Conservation (phyloP, 139 green algal species). For the Mychonastes homosphaera region DNA sequence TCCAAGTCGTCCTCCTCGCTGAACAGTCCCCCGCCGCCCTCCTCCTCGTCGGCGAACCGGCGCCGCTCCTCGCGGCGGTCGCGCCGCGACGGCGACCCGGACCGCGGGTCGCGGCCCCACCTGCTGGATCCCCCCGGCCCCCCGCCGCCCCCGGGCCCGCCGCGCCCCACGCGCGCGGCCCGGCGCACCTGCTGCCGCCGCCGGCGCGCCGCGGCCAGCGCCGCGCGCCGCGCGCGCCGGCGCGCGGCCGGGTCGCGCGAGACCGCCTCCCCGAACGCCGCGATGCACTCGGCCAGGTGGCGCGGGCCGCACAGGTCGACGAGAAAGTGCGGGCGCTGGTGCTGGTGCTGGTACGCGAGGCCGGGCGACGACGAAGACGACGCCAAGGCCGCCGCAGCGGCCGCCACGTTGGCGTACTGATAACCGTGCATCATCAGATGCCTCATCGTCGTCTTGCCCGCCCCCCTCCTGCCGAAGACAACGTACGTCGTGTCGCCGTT, state of each 20-base stretch:
- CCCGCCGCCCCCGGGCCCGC: too few relatives aligned
- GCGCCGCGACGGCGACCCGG: not conserved
- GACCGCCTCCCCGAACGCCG: constrained; percentile 67
- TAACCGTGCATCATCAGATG: not conserved
- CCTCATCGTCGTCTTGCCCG: constrained; percentile 81
- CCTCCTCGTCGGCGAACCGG: not conserved
- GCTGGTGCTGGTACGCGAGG: not conserved
- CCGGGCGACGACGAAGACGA: not conserved
- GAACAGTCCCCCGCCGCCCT: too few relatives aligned
- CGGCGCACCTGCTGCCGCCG: too few relatives aligned
- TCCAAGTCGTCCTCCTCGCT: not conserved
- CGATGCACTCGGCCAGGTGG: too few relatives aligned
- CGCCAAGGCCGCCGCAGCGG: not conserved
- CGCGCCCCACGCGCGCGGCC: too few relatives aligned
- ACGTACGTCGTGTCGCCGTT: constrained; percentile 85
- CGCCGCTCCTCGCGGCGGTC: too few relatives aligned
- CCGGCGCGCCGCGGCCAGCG: too few relatives aligned
- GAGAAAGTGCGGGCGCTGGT: constrained; percentile 4
- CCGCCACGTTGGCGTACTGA: not conserved
- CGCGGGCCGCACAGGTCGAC: too few relatives aligned
- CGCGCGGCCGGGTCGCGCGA: too few relatives aligned
- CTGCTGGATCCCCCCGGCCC: too few relatives aligned
- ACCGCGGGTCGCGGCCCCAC: constrained; percentile 15
- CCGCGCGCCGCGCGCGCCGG: too few relatives aligned
- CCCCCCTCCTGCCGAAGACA: constrained; percentile 46